Base-by-base conservation (phyloP, 495 filamentous ascomycete species). In the Jackrogersella multiformis region DNA sequence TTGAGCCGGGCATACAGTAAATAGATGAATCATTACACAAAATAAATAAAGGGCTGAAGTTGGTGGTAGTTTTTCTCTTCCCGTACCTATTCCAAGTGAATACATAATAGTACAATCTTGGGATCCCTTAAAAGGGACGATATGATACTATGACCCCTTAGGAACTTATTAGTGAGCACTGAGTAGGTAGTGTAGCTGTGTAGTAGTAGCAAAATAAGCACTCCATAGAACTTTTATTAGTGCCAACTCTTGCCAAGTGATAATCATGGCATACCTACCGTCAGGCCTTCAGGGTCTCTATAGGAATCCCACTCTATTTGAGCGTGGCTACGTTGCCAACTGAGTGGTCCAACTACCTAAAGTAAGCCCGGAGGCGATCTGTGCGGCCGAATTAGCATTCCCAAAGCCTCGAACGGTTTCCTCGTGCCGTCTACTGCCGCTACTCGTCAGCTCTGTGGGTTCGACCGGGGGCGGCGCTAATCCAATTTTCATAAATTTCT, bases 241-340 rank as follows among this genome's bases (percentile, higher is more conserved):
- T 52, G 57, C 56, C 46, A 61, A 53, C 51, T 61, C 23, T 52
- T 54, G 28, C 36, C 61, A 42, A 52, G 35, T 53, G 61, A 64
- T 46, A 51, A 56, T 66, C 61, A 65, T 61, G 52, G 56, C 21
- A n/a, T 35, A 48, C 52, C 28, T n/a, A n/a, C 35, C 38, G 46
- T 58, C 57, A 62, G 56, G 45, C 12, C 45, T 45, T 66, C 56
- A 70, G 52, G 61, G 49, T 64, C 57, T 62, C 28, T 34, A 56
- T 39, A 44, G 51, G 44, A 48, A 57, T 60, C 34, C 57, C 56
- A 66, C 67, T 61, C 7, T 62, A 58, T 48, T 59, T 45, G 13
- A 56, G 45, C 67, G 61, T 70, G 49, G 67, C 66, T 66, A 70
- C 67, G 67, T 66, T 66, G 67, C 67, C 57, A 70, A 61, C 67